These are phyloP conservation scores for Alectoria sarmentosa DNA, from an alignment of 495 filamentous ascomycete species.

Conservation along the genomic window DNA sequence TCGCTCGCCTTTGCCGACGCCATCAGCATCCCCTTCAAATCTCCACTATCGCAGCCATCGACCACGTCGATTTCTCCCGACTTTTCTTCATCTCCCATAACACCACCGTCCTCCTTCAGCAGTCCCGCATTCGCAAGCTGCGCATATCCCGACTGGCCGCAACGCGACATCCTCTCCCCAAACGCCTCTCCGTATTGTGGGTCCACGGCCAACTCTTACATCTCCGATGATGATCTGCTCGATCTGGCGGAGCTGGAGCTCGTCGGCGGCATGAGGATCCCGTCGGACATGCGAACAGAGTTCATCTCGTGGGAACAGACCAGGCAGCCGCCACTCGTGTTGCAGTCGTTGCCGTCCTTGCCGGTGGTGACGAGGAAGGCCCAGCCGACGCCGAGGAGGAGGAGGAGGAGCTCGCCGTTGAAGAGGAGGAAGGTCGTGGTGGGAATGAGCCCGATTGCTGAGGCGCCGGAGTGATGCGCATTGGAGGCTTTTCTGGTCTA, in stretches of 20 bases:
- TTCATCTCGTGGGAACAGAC: slow-evolving; percentile 23
- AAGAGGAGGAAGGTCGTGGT: slow-evolving; percentile 16
- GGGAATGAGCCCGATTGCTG: slow-evolving; percentile 26
- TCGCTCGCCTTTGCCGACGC: slow-evolving; percentile 24
- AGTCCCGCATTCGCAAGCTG: slow-evolving; percentile 19
- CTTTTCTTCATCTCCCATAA: slow-evolving; percentile 17
- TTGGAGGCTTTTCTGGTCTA: not conserved
- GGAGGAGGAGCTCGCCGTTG: slow-evolving; percentile 22
- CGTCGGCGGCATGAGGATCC: slow-evolving; percentile 18
- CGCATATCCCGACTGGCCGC: slow-evolving; percentile 27
- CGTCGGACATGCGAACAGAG: not conserved
- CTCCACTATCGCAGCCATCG: slow-evolving; percentile 8
- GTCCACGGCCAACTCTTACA: slow-evolving; percentile 22
- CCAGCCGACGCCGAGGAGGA: slow-evolving; percentile 15
- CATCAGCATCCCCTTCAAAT: slow-evolving; percentile 26
- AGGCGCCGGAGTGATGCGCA: slow-evolving; percentile 19
- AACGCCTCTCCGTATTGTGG: slow-evolving; percentile 16
- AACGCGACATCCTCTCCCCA: slow-evolving; percentile 23
- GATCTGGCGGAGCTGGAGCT: slow-evolving; percentile 22
- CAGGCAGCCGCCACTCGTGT: slow-evolving; percentile 23
- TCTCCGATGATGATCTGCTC: slow-evolving; percentile 27
- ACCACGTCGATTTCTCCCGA: slow-evolving; percentile 18
- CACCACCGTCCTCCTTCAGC: slow-evolving; percentile 15
- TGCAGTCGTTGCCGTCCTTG: slow-evolving; percentile 17
- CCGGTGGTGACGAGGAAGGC: slow-evolving; percentile 8